These are phyloP conservation scores for Penicillium sp. DNA, from an alignment of 2,329 filamentous ascomycete genomes.

Conservation along the genomic window DNA sequence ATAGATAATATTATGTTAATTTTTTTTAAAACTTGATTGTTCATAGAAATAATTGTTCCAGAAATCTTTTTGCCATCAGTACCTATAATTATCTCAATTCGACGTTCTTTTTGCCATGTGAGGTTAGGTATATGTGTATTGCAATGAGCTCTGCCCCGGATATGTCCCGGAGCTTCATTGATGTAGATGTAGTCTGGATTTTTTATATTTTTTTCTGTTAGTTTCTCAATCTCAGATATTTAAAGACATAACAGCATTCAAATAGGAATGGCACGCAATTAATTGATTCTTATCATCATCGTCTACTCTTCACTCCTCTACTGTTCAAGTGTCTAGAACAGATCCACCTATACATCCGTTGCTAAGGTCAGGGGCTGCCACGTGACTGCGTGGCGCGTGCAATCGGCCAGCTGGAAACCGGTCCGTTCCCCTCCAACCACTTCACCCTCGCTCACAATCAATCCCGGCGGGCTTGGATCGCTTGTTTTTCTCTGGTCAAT, in stretches of 20 bases:
- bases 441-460: constrained; percentile 15
- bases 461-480: constrained; percentile 16
- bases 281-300: too few species aligned
- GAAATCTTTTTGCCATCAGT: too few species aligned
- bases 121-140: not conserved
- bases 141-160: not conserved
- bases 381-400: constrained; percentile 31
- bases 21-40: too few species aligned
- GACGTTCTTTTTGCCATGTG: too few species aligned
- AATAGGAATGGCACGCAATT: too few species aligned
- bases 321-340: not conserved
- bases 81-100: too few species aligned
- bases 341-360: not conserved
- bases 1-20: too few species aligned
- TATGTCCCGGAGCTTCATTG: not conserved
- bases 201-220: not conserved
- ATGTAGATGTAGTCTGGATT: not conserved
- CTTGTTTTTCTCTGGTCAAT: constrained; percentile 13
- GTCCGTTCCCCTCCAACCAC: constrained; percentile 18
- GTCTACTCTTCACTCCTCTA: not conserved
- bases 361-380: constrained; percentile 30
- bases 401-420: constrained; percentile 29
- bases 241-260: too few species aligned
- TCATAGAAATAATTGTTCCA: too few species aligned
- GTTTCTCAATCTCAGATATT: too few species aligned